Evolutionary conservation across 2,329 filamentous ascomycete species (phyloP), one percentile per base, ranked within the genome.

Genomic region (Rhytidhysteron rufulum): DNA sequence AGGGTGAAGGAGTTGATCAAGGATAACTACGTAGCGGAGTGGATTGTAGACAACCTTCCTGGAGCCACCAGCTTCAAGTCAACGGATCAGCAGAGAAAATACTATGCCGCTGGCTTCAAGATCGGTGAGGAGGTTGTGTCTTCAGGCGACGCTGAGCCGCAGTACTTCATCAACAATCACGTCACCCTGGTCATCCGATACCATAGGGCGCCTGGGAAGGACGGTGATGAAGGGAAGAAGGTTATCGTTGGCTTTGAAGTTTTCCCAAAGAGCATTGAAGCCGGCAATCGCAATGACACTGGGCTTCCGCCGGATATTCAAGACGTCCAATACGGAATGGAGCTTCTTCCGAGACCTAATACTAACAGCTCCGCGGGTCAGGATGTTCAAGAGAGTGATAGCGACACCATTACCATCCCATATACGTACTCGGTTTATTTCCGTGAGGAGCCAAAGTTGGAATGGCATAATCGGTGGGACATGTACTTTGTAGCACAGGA

Each of bases 361-460:
- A 73, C 69, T 43, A 82, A 82, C 1, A 68, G 72, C 34, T 63
- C 73, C 21, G 71, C 72, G 7, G 67, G 74, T 19, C 48, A 57
- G 11, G 51, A 83, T 25, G 69, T 73, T 31, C 78, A 82, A 37
- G 70, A 76, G 18, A 78, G 83, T 31, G 82, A 86, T 43, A 77
- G 77, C 19, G 78, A 79, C 11, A 86, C 73, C 2, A 64, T 93
- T 36, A 81, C 76, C 2, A 83, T 95, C 37, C 87, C 88, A 0
- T 94, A 90, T 65, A 86, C 87, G 0, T 95, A 95, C 67, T 91
- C 88, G 3, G 85, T 95, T 11, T 94, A 93, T 66, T 95, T 89
- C 69, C 82, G 87, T 37, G 86, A 94, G 61, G 87, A 94, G 46
- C 78, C 83, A 31, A 79, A 76, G 16, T 72, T 94, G 37, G 87